These are phyloP conservation scores for Podosphaera fusca DNA, from an alignment of 2,329 filamentous ascomycete species.

Conservation along the genomic window DNA sequence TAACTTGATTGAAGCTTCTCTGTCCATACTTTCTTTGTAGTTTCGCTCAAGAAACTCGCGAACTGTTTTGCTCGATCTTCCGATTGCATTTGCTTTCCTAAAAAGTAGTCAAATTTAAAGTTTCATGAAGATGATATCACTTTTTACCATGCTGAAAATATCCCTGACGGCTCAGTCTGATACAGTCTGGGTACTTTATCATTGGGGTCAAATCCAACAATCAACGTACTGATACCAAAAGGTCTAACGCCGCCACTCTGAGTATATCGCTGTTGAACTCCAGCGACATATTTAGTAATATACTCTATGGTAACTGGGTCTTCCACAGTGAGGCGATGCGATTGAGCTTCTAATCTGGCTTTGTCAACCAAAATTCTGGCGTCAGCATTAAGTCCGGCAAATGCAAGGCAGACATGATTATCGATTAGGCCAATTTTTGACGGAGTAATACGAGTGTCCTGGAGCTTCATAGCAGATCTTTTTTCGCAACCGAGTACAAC, in stretches of 20 bases:
- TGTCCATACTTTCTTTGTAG: slow-evolving; percentile 95
- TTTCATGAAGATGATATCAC: not conserved
- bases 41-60: slow-evolving; percentile 97
- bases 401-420: slow-evolving; percentile 87
- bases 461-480: slow-evolving; percentile 95
- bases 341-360: slow-evolving; percentile 89
- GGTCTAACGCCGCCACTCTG: slow-evolving; percentile 94
- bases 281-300: slow-evolving; percentile 96
- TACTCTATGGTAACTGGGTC: slow-evolving; percentile 97
- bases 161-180: slow-evolving; percentile 97
- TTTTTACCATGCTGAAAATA: slow-evolving; percentile 85
- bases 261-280: slow-evolving; percentile 96
- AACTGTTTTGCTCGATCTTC: slow-evolving; percentile 94
- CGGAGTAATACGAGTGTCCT: slow-evolving; percentile 96
- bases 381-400: slow-evolving; percentile 92
- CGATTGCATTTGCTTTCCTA: slow-evolving; percentile 98
- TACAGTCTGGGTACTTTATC: slow-evolving; percentile 77
- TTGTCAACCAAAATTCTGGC: slow-evolving; percentile 96
- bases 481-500: slow-evolving; percentile 97
- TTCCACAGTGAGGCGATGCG: slow-evolving; percentile 87
- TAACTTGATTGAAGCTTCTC: slow-evolving; percentile 84
- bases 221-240: slow-evolving; percentile 95
- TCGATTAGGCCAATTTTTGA: slow-evolving; percentile 97
- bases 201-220: slow-evolving; percentile 94
- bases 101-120: slow-evolving; percentile 2